These are phyloP conservation scores for Aschersonia sp. DNA, from an alignment of 2,329 filamentous ascomycete species.

Conservation along the genomic window DNA sequence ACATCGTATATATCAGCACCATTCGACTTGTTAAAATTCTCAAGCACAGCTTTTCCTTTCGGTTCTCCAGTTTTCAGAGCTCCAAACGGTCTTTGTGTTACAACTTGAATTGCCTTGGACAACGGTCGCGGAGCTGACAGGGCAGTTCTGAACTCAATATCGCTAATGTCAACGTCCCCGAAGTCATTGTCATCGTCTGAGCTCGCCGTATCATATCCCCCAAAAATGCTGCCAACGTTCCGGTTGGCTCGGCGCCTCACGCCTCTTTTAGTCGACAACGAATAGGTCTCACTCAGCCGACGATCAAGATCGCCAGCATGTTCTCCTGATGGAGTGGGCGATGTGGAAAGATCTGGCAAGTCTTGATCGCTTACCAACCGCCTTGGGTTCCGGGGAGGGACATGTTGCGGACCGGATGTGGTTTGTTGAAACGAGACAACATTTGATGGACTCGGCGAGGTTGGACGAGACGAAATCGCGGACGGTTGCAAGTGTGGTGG, in stretches of 20 bases:
- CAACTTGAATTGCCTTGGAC: slow-evolving; percentile 19
- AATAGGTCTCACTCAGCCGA: slow-evolving; percentile 69
- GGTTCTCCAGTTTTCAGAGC: slow-evolving; percentile 28
- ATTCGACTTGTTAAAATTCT: slow-evolving; percentile 18
- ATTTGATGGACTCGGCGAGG: slow-evolving; percentile 31
- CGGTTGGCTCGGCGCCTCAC: slow-evolving; percentile 50
- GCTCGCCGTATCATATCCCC: slow-evolving; percentile 63
- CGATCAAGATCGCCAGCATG: slow-evolving; percentile 50
- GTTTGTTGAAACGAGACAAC: slow-evolving; percentile 16
- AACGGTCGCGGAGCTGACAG: slow-evolving; percentile 47
- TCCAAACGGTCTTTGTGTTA: slow-evolving; percentile 27
- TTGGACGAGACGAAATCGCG: slow-evolving; percentile 48
- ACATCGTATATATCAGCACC: slow-evolving; percentile 30
- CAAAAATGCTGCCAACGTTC: slow-evolving; percentile 72
- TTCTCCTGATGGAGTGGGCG: slow-evolving; percentile 22
- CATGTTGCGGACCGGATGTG: slow-evolving; percentile 34
- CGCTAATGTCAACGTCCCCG: slow-evolving; percentile 44
- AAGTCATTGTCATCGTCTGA: slow-evolving; percentile 54
- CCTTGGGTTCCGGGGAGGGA: slow-evolving; percentile 46
- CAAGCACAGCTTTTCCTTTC: slow-evolving; percentile 12
- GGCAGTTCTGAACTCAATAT: slow-evolving; percentile 53
- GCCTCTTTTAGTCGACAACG: slow-evolving; percentile 40
- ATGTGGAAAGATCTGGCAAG: slow-evolving; percentile 33
- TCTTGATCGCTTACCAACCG: slow-evolving; percentile 34
- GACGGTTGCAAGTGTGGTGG: slow-evolving; percentile 71